These are phyloP conservation scores for Tetrahymena elliotti DNA, from an alignment of 73 alveolate genomes.

Conservation along the genomic window DNA sequence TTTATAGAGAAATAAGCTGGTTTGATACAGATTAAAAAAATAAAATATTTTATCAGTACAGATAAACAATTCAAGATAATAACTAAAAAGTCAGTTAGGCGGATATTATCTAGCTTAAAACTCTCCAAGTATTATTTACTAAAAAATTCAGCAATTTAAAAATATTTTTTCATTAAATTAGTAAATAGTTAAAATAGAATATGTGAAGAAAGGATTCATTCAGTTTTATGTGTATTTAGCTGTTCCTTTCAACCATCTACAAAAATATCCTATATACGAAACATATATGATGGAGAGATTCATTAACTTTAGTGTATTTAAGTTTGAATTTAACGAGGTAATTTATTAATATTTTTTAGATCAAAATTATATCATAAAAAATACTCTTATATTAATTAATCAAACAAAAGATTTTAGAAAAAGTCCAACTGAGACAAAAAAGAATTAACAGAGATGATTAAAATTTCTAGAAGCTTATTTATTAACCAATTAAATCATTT, in stretches of 20 bases:
- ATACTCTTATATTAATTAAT: no score
- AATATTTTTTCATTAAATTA: no score
- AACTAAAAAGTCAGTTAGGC: background rate
- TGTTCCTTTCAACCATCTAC: background rate
- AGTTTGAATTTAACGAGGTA: background rate
- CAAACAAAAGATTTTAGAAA: background rate
- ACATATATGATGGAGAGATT: background rate
- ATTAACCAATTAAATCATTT: background rate
- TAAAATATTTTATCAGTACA: background rate
- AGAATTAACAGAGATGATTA: background rate
- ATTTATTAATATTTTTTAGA: background rate
- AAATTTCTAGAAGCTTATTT: background rate
- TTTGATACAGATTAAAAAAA: background rate
- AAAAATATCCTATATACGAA: background rate
- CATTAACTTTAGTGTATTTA: background rate
- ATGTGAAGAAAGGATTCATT: background rate
- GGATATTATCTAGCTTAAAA: background rate
- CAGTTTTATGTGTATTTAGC: background rate
- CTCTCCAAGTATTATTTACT: background rate
- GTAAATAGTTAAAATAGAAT: background rate
- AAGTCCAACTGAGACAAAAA: background rate
- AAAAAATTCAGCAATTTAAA: no score
- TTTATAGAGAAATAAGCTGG: background rate
- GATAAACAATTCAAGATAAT: background rate
- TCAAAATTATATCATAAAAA: no score